These are phyloP conservation scores for Lecanicillium sp. DNA, from an alignment of 2,329 filamentous ascomycete species.

Conservation along the genomic window DNA sequence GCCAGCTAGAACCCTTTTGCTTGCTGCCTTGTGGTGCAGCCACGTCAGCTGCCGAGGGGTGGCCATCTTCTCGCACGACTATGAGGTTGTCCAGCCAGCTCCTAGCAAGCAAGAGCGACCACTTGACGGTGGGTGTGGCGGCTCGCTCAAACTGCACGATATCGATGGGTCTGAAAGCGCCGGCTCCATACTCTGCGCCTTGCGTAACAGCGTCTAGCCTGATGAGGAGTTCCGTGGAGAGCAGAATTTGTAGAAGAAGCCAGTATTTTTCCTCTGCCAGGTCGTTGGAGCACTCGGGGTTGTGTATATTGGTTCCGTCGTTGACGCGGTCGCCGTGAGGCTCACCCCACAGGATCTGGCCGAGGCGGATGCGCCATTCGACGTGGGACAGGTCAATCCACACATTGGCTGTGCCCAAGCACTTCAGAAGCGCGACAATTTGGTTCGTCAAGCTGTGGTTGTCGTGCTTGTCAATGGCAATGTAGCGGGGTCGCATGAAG, in stretches of 20 bases:
- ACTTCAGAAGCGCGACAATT: slow-evolving; percentile 59
- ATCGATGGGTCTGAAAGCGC: slow-evolving; percentile 46
- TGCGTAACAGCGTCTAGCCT: slow-evolving; percentile 56
- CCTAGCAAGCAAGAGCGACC: slow-evolving; percentile 57
- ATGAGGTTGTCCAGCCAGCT: slow-evolving; percentile 63
- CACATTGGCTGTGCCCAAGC: slow-evolving; percentile 56
- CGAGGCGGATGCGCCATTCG: slow-evolving; percentile 66
- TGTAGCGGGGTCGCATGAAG: slow-evolving; percentile 49
- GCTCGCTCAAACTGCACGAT: slow-evolving; percentile 55
- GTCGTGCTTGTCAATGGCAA: slow-evolving; percentile 48
- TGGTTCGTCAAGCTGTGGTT: slow-evolving; percentile 60
- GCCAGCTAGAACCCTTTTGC: slow-evolving; percentile 37
- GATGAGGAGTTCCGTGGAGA: slow-evolving; percentile 58
- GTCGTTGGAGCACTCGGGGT: slow-evolving; percentile 40
- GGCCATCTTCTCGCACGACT: slow-evolving; percentile 26
- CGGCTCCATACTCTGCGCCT: slow-evolving; percentile 47
- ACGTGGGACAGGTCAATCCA: slow-evolving; percentile 71
- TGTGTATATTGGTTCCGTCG: slow-evolving; percentile 43
- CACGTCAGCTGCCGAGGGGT: slow-evolving; percentile 1
- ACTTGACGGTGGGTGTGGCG: slow-evolving; percentile 55
- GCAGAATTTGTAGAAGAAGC: slow-evolving; percentile 57
- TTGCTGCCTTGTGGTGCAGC: slow-evolving; percentile 11
- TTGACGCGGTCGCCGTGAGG: slow-evolving; percentile 43
- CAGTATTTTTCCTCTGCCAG: slow-evolving; percentile 57
- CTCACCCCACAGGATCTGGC: slow-evolving; percentile 62